These are phyloP conservation scores for Russula emetica DNA, from an alignment of 768 basidiomycete species.

Conservation along the genomic window DNA sequence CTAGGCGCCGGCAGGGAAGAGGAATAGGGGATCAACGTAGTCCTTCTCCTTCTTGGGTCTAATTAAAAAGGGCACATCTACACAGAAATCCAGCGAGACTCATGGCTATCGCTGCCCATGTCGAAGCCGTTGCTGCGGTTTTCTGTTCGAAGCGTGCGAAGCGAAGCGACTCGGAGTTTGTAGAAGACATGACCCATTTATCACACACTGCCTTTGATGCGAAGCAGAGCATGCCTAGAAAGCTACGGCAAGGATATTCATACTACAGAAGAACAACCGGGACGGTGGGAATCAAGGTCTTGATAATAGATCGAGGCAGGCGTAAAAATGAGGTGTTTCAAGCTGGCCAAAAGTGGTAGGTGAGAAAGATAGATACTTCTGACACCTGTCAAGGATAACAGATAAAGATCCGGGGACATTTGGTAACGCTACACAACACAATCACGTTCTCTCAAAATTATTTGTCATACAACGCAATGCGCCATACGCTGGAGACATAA, in stretches of 20 bases:
- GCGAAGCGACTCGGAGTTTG: slow-evolving; percentile 6
- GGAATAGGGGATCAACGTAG: slow-evolving; percentile 10
- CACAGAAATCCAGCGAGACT: not conserved
- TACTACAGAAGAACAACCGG: not conserved
- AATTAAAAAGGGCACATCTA: slow-evolving; percentile 18
- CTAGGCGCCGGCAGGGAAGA: not conserved
- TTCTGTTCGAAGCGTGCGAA: slow-evolving; percentile 1
- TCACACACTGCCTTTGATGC: slow-evolving; percentile 7
- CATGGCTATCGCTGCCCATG: not conserved
- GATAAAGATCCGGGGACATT: slow-evolving; percentile 8
- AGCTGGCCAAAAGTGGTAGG: slow-evolving; percentile 8
- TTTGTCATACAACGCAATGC: not conserved
- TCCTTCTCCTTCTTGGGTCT: not conserved
- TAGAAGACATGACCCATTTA: slow-evolving; percentile 11
- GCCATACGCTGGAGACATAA: not conserved
- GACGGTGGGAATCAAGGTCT: not conserved
- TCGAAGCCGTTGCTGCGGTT: not conserved
- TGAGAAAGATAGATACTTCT: slow-evolving; percentile 8
- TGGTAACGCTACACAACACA: not conserved
- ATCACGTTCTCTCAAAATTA: slow-evolving; percentile 2
- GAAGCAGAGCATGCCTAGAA: not conserved
- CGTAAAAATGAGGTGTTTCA: not conserved
- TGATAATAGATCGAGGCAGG: not conserved
- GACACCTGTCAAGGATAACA: slow-evolving; percentile 15
- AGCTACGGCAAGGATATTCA: not conserved